Percentiles rank a stretch among this genome's conserved stretches.
Evolutionary conservation across 2,329 filamentous ascomycete species (phyloP).

Genomic region (Pseudogymnoascus destructans): DNA sequence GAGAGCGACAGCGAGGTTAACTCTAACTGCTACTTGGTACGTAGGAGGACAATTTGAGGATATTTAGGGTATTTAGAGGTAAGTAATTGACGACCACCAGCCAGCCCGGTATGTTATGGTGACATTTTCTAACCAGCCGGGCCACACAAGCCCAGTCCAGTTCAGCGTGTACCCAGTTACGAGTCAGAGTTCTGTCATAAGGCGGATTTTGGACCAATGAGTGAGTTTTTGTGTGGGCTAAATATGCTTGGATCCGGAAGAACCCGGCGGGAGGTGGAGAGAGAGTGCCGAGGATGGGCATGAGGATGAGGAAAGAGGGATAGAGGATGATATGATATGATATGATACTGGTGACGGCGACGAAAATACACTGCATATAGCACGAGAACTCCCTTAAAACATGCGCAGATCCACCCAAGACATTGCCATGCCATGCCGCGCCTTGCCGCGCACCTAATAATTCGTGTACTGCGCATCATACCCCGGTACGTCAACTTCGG

Average conservation of each 20-base stretch:
- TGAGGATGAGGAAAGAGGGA: background rate
- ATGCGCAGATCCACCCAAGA: background rate
- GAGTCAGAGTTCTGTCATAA: background rate
- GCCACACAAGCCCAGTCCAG: background rate
- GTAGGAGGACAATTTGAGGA: background rate
- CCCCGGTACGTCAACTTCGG: constrained; percentile 12
- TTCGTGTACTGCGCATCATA: constrained; percentile 18
- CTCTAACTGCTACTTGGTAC: background rate
- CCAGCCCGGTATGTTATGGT: background rate
- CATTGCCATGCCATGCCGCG: background rate
- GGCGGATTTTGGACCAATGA: background rate
- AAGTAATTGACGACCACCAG: background rate
- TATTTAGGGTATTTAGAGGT: background rate
- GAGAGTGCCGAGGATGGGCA: background rate
- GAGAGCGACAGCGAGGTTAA: background rate
- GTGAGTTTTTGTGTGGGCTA: background rate
- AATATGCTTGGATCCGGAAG: background rate
- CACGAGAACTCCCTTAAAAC: background rate
- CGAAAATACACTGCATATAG: background rate
- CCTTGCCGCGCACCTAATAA: background rate
- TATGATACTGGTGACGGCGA: background rate
- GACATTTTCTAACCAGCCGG: background rate
- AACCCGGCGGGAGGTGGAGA: background rate
- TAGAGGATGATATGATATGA: background rate
- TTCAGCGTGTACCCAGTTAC: background rate